A percentile compares a stretch with the other conserved stretches of the same genome.
Conservation (phyloP, 75 land plant species). For the Cupressus sempervirens region DNA sequence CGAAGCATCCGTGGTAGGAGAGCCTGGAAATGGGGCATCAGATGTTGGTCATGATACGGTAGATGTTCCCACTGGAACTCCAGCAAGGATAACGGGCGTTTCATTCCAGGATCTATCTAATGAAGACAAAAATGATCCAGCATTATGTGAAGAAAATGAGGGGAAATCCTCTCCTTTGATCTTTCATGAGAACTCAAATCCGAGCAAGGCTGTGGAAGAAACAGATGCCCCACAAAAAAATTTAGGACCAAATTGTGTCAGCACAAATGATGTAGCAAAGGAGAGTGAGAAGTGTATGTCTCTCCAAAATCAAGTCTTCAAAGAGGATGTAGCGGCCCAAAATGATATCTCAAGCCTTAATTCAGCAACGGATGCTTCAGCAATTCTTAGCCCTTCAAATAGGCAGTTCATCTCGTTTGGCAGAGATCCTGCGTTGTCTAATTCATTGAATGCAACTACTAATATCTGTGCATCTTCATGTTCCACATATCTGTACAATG, state of each 20-base stretch:
- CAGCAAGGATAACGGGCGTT: not conserved
- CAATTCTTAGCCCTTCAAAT: not conserved
- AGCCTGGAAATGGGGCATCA: not conserved
- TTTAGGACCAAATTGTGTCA: not conserved
- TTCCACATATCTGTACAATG: not conserved
- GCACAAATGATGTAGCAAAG: not conserved
- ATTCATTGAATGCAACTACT: not conserved
- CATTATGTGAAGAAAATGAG: not conserved
- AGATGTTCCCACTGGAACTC: not conserved
- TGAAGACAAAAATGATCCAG: not conserved
- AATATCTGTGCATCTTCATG: not conserved
- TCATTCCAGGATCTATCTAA: not conserved
- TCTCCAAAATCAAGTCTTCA: not conserved
- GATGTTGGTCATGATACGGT: not conserved
- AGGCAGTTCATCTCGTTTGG: not conserved
- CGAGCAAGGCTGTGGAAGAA: not conserved
- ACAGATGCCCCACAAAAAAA: not conserved
- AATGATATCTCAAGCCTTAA: conserved; percentile 2
- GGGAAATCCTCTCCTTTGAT: not conserved
- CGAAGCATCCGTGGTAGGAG: not conserved
- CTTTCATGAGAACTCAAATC: not conserved
- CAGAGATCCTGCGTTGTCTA: not conserved
- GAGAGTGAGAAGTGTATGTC: not conserved
- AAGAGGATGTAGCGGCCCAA: not conserved
- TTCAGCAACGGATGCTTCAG: not conserved